phyloP scores from a whole-genome alignment of 495 filamentous ascomycete genomes.

The Aspergillus campestris region DNA sequence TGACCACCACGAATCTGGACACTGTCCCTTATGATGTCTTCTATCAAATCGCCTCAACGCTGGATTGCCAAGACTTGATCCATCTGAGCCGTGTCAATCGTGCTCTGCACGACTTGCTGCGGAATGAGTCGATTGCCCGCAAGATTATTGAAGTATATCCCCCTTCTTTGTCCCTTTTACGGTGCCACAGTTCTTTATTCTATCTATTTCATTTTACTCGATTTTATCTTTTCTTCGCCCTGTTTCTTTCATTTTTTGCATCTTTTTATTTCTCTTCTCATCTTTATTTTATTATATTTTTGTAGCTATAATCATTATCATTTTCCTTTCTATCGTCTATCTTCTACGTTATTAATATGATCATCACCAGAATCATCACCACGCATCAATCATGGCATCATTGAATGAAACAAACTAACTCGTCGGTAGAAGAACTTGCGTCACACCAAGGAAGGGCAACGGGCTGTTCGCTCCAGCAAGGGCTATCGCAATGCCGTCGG shows the following conservation, averaged over 20 bases:
- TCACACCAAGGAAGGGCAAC: conserved; percentile 49
- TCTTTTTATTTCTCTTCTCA: background rate
- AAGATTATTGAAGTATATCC: conserved; percentile 48
- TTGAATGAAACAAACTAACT: conserved; percentile 6
- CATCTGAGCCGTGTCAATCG: conserved; percentile 43
- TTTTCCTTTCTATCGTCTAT: too few relatives aligned
- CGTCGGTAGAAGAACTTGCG: conserved; percentile 43
- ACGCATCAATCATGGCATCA: background rate
- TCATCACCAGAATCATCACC: too few relatives aligned
- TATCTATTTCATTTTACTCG: background rate
- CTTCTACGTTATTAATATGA: too few relatives aligned
- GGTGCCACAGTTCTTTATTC: background rate
- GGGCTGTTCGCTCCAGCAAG: conserved; percentile 35
- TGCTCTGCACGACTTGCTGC: conserved; percentile 43
- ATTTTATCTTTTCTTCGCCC: background rate
- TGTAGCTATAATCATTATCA: too few relatives aligned
- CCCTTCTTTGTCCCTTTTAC: background rate
- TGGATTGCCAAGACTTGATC: conserved; percentile 36
- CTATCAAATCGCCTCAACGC: conserved; percentile 41
- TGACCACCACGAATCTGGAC: conserved; percentile 19
- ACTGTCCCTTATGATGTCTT: conserved; percentile 57
- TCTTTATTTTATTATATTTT: too few relatives aligned
- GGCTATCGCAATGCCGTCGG: conserved; percentile 49
- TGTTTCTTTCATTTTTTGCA: background rate
- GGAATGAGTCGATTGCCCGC: conserved; percentile 55